Evolutionary conservation across 202 grass and related monocot species (phyloP).

Genomic region (Hordeum pubiflorum): DNA sequence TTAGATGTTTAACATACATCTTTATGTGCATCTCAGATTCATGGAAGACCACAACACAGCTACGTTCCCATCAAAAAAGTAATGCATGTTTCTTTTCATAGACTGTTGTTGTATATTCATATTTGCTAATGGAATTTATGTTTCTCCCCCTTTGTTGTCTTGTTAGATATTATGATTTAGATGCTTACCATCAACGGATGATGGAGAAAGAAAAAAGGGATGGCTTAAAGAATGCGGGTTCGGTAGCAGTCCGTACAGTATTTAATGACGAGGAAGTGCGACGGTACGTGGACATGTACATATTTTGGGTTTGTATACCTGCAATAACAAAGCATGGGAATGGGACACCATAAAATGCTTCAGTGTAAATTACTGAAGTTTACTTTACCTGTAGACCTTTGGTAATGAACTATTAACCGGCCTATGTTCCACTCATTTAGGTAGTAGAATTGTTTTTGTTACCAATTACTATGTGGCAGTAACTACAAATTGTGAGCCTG

Average conservation of each 20-base stretch:
- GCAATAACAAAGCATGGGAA: not conserved
- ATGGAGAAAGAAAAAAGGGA: constrained; percentile 78
- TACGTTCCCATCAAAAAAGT: constrained; percentile 97
- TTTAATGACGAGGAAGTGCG: constrained; percentile 97
- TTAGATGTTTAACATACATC: constrained; percentile 27
- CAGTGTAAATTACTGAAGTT: not conserved
- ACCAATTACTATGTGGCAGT: not conserved
- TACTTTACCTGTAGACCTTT: not conserved
- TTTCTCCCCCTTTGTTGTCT: constrained; percentile 1
- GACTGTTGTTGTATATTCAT: not conserved
- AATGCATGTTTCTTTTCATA: constrained; percentile 4
- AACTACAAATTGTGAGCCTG: not conserved
- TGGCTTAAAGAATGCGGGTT: constrained; percentile 48
- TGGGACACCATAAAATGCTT: not conserved
- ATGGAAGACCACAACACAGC: constrained; percentile 99
- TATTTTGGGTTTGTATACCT: not conserved
- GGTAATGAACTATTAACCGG: not conserved
- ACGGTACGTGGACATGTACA: constrained; percentile 36
- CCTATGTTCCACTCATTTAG: constrained; percentile 7
- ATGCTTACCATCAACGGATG: constrained; percentile 62
- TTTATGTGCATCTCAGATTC: constrained; percentile 53
- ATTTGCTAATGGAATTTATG: constrained; percentile 10
- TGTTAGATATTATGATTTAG: constrained; percentile 89
- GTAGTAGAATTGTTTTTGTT: not conserved
- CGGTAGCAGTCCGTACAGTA: constrained; percentile 52